Percentiles rank a stretch among this genome's conserved stretches.
Evolutionary conservation across 306 rosid genomes (phyloP).

Genomic region (Cucurbita pepo): DNA sequence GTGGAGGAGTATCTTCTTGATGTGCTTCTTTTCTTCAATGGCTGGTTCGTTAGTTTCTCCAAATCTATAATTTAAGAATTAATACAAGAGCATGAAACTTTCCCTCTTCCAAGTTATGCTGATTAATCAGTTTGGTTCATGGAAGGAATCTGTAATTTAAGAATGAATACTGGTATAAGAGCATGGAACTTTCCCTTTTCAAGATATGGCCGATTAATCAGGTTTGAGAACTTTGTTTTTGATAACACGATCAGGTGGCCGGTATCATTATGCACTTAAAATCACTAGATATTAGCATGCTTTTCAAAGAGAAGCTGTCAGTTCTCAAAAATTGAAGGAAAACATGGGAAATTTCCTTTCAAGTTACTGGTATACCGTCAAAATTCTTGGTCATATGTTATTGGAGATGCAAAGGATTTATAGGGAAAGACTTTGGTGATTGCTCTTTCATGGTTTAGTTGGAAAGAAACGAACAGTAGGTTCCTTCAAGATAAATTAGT

Average conservation of each 20-base stretch:
- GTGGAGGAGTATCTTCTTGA: slow-evolving; percentile 96
- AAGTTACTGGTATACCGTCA: not conserved
- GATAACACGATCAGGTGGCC: not conserved
- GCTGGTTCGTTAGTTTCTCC: slow-evolving; percentile 58
- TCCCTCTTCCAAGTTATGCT: too few relatives aligned
- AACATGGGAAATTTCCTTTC: not conserved
- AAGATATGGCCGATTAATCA: not conserved
- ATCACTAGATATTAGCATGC: not conserved
- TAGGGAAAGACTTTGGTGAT: not conserved
- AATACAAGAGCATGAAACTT: too few relatives aligned
- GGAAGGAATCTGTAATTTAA: not conserved
- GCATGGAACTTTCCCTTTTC: not conserved
- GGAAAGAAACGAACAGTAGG: not conserved
- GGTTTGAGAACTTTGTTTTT: not conserved
- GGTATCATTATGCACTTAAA: not conserved
- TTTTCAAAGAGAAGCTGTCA: not conserved
- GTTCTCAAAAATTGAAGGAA: not conserved
- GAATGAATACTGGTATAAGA: not conserved
- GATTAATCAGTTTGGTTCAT: not conserved
- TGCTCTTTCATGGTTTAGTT: not conserved
- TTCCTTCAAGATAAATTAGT: not conserved
- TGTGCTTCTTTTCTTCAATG: slow-evolving; percentile 91
- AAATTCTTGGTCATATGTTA: not conserved
- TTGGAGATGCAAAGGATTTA: not conserved
- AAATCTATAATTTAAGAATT: not conserved